These are phyloP conservation scores for Lodderomyces jiufengensis DNA, from an alignment of 1,139 yeast species.

Conservation along the genomic window DNA sequence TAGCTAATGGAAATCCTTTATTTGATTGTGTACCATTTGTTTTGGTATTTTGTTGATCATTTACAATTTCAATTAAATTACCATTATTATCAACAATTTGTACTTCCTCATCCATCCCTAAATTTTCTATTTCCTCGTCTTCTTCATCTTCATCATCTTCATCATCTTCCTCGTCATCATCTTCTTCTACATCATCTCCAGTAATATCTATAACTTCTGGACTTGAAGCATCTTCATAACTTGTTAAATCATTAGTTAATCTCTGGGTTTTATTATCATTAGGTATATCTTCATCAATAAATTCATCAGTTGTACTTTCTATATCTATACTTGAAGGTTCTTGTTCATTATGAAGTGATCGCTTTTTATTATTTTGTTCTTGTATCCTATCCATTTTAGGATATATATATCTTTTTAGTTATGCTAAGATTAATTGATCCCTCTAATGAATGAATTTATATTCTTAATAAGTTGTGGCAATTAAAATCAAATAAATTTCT, in stretches of 20 bases:
- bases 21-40: constrained; percentile 2
- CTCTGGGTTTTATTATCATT: background rate
- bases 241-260: background rate
- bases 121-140: constrained; percentile 8
- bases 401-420: too few species aligned
- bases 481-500: too few species aligned
- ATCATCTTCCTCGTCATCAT: constrained; percentile 5
- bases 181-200: constrained; percentile 4
- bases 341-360: too few species aligned
- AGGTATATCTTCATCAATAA: background rate
- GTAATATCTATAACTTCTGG: constrained; percentile 13
- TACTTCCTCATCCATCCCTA: constrained; percentile 6
- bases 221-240: constrained; percentile 3
- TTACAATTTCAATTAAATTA: constrained; percentile 4
- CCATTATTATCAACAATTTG: constrained; percentile 7
- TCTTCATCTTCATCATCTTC: constrained; percentile 7
- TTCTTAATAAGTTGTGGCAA: too few species aligned
- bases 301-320: background rate
- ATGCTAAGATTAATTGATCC: too few species aligned
- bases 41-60: background rate
- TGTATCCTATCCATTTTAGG: too few species aligned
- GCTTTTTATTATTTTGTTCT: too few species aligned
- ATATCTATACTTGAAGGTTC: too few species aligned
- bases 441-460: too few species aligned
- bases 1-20: constrained; percentile 24